A percentile compares a stretch with the other conserved stretches of the same genome.
Evolutionary conservation across 306 rosid species (phyloP).

Genomic region (Fagus crenata): DNA sequence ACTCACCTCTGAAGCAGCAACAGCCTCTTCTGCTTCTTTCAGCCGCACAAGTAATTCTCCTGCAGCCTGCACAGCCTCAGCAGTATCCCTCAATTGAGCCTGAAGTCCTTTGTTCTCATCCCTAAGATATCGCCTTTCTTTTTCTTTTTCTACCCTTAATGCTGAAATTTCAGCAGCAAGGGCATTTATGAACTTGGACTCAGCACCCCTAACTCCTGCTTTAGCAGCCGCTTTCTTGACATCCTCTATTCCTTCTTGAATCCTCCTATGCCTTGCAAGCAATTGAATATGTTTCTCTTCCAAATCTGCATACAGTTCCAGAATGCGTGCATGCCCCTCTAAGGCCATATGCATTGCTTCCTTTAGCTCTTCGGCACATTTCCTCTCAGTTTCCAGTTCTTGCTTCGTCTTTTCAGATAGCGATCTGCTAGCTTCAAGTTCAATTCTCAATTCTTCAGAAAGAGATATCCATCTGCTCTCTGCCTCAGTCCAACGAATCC

Average conservation of each 20-base stretch:
- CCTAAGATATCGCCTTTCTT: conserved; percentile 72
- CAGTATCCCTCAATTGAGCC: conserved; percentile 92
- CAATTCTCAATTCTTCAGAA: conserved; percentile 80
- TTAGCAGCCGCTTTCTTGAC: conserved; percentile 92
- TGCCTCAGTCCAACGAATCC: conserved; percentile 81
- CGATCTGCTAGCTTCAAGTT: conserved; percentile 76
- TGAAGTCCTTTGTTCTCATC: conserved; percentile 95
- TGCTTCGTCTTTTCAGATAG: conserved; percentile 60
- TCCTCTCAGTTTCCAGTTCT: conserved; percentile 82
- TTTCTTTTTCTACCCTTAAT: conserved; percentile 77
- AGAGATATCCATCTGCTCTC: conserved; percentile 94
- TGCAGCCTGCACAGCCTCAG: conserved; percentile 99
- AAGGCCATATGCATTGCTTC: conserved; percentile 91
- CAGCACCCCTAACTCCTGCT: conserved; percentile 94
- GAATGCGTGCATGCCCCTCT: conserved; percentile 82
- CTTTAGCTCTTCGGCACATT: conserved; percentile 78
- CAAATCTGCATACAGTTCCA: conserved; percentile 95
- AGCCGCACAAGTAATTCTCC: conserved; percentile 94
- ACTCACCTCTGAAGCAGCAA: conserved; percentile 74
- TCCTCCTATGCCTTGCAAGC: conserved; percentile 83
- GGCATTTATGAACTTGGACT: conserved; percentile 88
- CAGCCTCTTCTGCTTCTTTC: conserved; percentile 90
- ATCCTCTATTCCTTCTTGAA: conserved; percentile 84
- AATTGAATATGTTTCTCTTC: conserved; percentile 90
- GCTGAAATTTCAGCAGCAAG: conserved; percentile 97